Conservation (phyloP, 2,329 filamentous ascomycete species). For the Gaeumannomyces sp. region DNA sequence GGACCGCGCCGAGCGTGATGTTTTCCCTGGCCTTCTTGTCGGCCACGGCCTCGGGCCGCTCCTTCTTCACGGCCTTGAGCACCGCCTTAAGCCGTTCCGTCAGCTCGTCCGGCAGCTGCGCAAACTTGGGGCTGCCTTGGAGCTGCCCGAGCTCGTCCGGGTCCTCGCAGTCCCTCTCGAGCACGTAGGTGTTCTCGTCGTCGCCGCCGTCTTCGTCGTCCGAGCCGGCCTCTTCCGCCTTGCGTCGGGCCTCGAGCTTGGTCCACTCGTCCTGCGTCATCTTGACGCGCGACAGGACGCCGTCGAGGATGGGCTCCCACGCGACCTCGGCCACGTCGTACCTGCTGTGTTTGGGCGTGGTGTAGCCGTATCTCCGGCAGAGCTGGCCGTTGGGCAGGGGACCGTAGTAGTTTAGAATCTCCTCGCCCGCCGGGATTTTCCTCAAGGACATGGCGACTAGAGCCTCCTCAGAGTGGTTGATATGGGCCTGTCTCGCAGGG, state of each 20-base stretch:
- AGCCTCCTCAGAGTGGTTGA: slow-evolving; percentile 46
- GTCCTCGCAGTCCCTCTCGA: slow-evolving; percentile 50
- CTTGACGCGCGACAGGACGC: slow-evolving; percentile 16
- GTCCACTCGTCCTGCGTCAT: slow-evolving; percentile 29
- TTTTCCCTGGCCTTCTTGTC: slow-evolving; percentile 46
- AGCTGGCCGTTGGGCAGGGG: slow-evolving; percentile 77
- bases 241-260: slow-evolving; percentile 29
- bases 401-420: slow-evolving; percentile 87
- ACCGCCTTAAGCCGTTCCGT: slow-evolving; percentile 43
- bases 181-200: slow-evolving; percentile 68
- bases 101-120: slow-evolving; percentile 43
- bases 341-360: slow-evolving; percentile 68
- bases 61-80: slow-evolving; percentile 43
- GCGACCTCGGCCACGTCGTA: slow-evolving; percentile 81
- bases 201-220: slow-evolving; percentile 53
- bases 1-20: slow-evolving; percentile 34
- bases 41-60: slow-evolving; percentile 27
- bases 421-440: slow-evolving; percentile 61
- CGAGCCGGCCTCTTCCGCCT: background rate
- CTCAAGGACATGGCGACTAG: slow-evolving; percentile 68
- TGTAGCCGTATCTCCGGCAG: slow-evolving; percentile 78
- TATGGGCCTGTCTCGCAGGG: slow-evolving; percentile 37
- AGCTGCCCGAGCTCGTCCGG: slow-evolving; percentile 40
- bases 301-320: slow-evolving; percentile 37
- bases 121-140: slow-evolving; percentile 28